Evolutionary conservation across 1,284 basidiomycete species (phyloP), one percentile per base, ranked within the genome.

Genomic region (Melampsora occidentalis): DNA sequence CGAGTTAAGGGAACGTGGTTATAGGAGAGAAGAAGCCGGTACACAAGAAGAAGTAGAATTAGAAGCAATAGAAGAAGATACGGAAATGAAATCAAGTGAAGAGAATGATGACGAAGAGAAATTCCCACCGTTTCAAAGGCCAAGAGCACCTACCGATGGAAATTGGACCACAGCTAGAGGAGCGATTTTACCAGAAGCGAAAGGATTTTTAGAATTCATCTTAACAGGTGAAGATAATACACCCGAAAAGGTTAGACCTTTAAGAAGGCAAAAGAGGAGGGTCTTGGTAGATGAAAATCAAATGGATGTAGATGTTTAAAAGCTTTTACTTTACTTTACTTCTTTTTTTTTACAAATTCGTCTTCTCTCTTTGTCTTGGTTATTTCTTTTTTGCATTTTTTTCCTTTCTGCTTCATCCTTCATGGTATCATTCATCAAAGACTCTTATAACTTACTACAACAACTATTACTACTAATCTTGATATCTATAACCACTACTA

Each of bases 141-240:
- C 71, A 14, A 14, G 20, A 16, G 48, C 64, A 12, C 71, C 71
- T 20, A n/a, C 25, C 2, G 35, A 75, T 31, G 63, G 63, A 25
- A n/a, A 33, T 42, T 75, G 71, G 71, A 28, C 14, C 2, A 33
- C n/a, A n/a, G 71, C 71, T 31, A 62, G 71, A 16, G 71, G 71
- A 20, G 71, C 71, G 12, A 51, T 75, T 35, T 46, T 75, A 48
- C 71, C 71, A 20, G 71, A 75, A 31, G 71, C 63, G 18, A 65
- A 68, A 33, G 73, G 73, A n/a, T 76, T 76, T 53, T 61, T 76
- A 22, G 64, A 64, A 33, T 76, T 76, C 59, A 76, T 76, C 42
- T 48, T 76, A 16, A 76, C 73, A 10, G 73, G 73, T n/a, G 51
- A 76, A 48, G n/a, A 22, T 57, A 59, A 28, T 69, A 62, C 73